These are phyloP conservation scores for Beauveria pseudobassiana DNA, from an alignment of 2,329 filamentous ascomycete genomes.

Conservation along the genomic window DNA sequence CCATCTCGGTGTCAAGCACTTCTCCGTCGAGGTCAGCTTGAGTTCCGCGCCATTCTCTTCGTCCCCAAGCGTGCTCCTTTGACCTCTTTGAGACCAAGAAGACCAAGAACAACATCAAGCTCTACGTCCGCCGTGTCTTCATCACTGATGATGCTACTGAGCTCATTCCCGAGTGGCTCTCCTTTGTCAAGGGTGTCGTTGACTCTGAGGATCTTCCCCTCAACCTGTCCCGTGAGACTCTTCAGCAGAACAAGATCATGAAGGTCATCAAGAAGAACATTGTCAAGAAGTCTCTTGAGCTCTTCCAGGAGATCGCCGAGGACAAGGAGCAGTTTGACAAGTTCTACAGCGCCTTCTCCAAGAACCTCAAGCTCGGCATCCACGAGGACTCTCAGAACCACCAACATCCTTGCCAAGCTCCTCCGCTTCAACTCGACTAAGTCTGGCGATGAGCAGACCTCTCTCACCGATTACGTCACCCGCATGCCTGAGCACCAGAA, in stretches of 20 bases:
- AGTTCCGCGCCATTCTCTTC: constrained; percentile 99
- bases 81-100: constrained; percentile 99
- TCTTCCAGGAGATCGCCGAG: constrained; percentile 98
- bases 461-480: constrained; percentile 93
- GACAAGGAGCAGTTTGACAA: constrained; percentile 99
- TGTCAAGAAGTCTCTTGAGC: constrained; percentile 99
- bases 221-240: constrained; percentile 99
- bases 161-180: constrained; percentile 97
- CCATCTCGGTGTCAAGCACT: constrained; percentile 99
- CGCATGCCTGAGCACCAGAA: constrained; percentile 99
- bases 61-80: constrained; percentile 98
- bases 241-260: constrained; percentile 99
- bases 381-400: constrained; percentile 99
- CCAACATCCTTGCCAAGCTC: constrained; percentile 81
- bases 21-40: constrained; percentile 99
- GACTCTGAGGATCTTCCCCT: constrained; percentile 99
- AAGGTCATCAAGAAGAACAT: constrained; percentile 99
- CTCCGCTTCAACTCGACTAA: constrained; percentile 99
- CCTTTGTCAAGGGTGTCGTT: constrained; percentile 99
- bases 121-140: constrained; percentile 99
- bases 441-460: constrained; percentile 92
- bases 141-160: constrained; percentile 99
- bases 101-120: constrained; percentile 99
- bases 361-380: constrained; percentile 99
- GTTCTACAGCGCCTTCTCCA: constrained; percentile 99